Percentiles rank a stretch among this genome's conserved stretches.
Evolutionary conservation across 495 filamentous ascomycete genomes (phyloP).

Genomic region (Pseudoneurospora amorphoporcata): DNA sequence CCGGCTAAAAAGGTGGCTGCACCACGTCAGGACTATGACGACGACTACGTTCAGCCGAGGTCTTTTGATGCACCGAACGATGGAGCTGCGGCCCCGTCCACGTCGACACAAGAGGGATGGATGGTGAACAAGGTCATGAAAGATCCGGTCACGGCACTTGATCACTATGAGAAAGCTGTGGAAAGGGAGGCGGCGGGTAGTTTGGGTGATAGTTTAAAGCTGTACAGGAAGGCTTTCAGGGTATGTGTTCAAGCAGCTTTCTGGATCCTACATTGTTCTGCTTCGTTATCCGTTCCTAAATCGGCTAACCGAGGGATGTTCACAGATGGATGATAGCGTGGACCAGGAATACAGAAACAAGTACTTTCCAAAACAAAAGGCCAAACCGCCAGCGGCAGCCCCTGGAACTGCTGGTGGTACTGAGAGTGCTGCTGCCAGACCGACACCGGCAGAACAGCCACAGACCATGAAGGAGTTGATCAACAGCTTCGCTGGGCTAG

Average conservation of each 20-base stretch:
- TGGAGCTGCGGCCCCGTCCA: conserved; percentile 1
- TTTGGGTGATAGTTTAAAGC: conserved; percentile 77
- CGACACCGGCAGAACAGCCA: conserved; percentile 6
- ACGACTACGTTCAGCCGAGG: conserved; percentile 29
- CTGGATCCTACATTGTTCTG: not conserved
- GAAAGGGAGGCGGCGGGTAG: conserved; percentile 77
- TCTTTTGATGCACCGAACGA: conserved; percentile 25
- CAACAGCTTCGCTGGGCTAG: conserved; percentile 54
- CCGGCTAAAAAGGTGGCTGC: conserved; percentile 7
- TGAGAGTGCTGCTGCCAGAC: not conserved
- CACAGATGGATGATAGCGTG: conserved; percentile 68
- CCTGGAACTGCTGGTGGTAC: not conserved
- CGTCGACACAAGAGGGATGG: conserved; percentile 6
- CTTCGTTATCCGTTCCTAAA: conserved; percentile 2
- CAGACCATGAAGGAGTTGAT: conserved; percentile 59
- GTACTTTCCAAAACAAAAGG: conserved; percentile 59
- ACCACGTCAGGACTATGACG: conserved; percentile 10
- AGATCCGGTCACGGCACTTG: conserved; percentile 70
- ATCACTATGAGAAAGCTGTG: conserved; percentile 88
- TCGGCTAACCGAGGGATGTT: conserved; percentile 11
- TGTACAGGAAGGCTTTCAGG: conserved; percentile 84
- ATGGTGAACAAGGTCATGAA: conserved; percentile 9
- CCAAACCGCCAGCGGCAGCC: conserved; percentile 24
- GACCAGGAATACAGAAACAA: conserved; percentile 83
- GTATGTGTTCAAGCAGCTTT: conserved; percentile 30